Conservation (phyloP, 305 asterid species). For the Coffea humblotiana region DNA sequence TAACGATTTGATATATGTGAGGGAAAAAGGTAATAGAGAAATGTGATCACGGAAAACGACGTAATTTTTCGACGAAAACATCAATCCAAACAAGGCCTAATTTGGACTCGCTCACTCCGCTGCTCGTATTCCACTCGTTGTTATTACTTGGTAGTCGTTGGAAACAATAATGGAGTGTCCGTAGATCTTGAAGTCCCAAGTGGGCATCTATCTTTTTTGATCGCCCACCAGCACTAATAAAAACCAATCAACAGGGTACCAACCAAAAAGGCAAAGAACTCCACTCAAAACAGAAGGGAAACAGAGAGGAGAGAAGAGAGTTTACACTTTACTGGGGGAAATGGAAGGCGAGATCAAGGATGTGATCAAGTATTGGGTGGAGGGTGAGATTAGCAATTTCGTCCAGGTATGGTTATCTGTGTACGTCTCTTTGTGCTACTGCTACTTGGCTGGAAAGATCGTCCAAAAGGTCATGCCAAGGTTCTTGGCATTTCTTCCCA, state of each 20-base stretch:
- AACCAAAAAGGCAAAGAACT: too few species aligned
- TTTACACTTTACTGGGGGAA: background rate
- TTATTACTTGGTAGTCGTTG: too few species aligned
- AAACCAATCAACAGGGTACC: background rate
- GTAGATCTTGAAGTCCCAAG: background rate
- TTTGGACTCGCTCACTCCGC: too few species aligned
- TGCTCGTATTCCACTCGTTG: too few species aligned
- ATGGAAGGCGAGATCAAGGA: constrained; percentile 20
- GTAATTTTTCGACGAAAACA: too few species aligned
- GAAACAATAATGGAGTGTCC: too few species aligned
- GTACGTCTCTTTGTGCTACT: constrained; percentile 15
- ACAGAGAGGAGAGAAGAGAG: background rate
- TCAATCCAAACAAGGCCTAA: too few species aligned
- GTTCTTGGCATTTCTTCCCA: constrained; percentile 2
- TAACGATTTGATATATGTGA: too few species aligned
- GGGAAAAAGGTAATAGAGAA: too few species aligned
- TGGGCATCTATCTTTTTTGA: background rate
- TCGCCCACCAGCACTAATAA: background rate
- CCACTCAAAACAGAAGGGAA: background rate
- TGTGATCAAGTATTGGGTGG: constrained; percentile 45
- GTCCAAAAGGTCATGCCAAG: background rate
- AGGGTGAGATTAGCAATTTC: constrained; percentile 47
- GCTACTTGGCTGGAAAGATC: constrained; percentile 36
- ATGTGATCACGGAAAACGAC: too few species aligned
- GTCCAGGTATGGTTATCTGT: constrained; percentile 10